These are phyloP conservation scores for Leucocoprinus leucothites DNA, from an alignment of 768 basidiomycete species.

Conservation along the genomic window DNA sequence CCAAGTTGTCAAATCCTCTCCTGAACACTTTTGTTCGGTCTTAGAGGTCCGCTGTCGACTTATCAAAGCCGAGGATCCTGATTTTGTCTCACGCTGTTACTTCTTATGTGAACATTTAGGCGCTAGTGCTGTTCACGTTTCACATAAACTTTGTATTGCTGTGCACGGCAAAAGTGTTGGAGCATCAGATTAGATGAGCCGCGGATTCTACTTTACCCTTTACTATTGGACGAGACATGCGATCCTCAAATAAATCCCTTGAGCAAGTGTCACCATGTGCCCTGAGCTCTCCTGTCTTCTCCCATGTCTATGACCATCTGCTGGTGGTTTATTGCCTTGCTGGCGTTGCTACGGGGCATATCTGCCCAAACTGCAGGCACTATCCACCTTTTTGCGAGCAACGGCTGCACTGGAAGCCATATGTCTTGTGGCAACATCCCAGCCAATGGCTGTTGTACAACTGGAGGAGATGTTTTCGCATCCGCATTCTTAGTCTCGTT, in stretches of 20 bases:
- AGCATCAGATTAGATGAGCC: slow-evolving; percentile 3
- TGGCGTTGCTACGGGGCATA: background rate
- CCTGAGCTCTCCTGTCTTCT: background rate
- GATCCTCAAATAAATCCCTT: slow-evolving; percentile 2
- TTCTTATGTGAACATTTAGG: too few species aligned
- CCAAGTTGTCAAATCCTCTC: too few species aligned
- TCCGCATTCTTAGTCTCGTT: slow-evolving; percentile 2
- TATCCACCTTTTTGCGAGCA: slow-evolving; percentile 7
- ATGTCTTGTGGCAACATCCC: slow-evolving; percentile 10
- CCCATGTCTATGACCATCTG: slow-evolving; percentile 4
- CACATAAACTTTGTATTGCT: background rate
- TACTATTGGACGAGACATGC: background rate
- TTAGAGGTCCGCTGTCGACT: background rate
- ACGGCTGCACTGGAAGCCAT: slow-evolving; percentile 5
- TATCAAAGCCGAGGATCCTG: too few species aligned
- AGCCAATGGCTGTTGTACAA: slow-evolving; percentile 3
- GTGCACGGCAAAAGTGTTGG: background rate
- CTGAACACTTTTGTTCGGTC: too few species aligned
- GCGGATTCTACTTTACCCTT: background rate
- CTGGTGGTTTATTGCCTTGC: background rate
- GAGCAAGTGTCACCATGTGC: background rate
- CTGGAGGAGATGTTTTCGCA: slow-evolving; percentile 1
- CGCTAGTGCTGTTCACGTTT: background rate
- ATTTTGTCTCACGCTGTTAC: too few species aligned
- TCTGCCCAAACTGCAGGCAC: background rate